Conservation (phyloP, 2,329 filamentous ascomycete species). For the Leptographium galeiforme region DNA sequence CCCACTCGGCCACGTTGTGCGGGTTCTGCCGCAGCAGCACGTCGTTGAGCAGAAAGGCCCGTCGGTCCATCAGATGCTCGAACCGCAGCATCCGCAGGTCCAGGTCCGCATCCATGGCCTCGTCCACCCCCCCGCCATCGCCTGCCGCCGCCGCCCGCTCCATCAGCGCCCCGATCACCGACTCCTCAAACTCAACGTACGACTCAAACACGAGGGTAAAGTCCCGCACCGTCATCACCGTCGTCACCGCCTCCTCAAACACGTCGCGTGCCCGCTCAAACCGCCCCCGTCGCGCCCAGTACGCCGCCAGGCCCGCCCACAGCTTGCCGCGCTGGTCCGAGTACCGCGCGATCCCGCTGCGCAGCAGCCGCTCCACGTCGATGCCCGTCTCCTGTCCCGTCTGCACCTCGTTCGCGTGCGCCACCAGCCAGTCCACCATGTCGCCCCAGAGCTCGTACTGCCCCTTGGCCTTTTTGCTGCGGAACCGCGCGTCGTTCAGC, state of each 20-base stretch:
- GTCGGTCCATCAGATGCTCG: slow-evolving; percentile 92
- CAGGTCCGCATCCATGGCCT: slow-evolving; percentile 82
- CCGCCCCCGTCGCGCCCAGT: slow-evolving; percentile 86
- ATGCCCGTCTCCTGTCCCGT: slow-evolving; percentile 71
- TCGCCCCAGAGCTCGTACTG: slow-evolving; percentile 96
- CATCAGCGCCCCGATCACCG: slow-evolving; percentile 82
- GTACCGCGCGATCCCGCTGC: slow-evolving; percentile 82
- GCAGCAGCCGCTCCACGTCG: slow-evolving; percentile 81
- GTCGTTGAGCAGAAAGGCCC: slow-evolving; percentile 92
- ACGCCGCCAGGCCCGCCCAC: slow-evolving; percentile 89
- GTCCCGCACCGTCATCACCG: slow-evolving; percentile 95
- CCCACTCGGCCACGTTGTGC: slow-evolving; percentile 92
- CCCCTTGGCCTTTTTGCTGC: slow-evolving; percentile 86
- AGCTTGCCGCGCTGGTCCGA: slow-evolving; percentile 88
- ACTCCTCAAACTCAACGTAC: slow-evolving; percentile 94
- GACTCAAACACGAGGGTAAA: slow-evolving; percentile 95
- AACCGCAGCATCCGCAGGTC: slow-evolving; percentile 97
- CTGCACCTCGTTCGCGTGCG: slow-evolving; percentile 75
- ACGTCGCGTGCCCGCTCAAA: slow-evolving; percentile 88
- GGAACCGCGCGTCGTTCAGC: slow-evolving; percentile 79
- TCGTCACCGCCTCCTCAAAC: slow-evolving; percentile 92
- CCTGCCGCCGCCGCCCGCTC: slow-evolving; percentile 65
- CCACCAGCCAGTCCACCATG: slow-evolving; percentile 89
- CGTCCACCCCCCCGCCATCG: slow-evolving; percentile 68
- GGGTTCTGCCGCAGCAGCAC: slow-evolving; percentile 91